phyloP scores from a whole-genome alignment of 768 basidiomycete species.

The Symmetrospora coprosmae region DNA sequence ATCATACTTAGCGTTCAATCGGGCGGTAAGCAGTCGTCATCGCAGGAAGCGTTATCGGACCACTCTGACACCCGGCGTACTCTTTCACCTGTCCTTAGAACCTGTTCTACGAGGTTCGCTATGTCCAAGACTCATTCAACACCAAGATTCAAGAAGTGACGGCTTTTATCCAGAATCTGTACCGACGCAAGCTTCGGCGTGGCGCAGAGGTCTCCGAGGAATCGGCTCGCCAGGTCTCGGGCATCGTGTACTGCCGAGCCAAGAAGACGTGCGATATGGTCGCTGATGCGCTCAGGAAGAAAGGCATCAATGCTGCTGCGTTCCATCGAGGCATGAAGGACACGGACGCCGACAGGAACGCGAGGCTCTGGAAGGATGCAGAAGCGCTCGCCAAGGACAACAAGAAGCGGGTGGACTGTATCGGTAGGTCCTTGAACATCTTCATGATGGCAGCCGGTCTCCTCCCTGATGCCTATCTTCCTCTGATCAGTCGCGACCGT shows the following conservation, averaged over 20 bases:
- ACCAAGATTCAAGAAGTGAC: constrained; percentile 53
- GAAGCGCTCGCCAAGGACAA: background rate
- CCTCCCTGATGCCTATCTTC: background rate
- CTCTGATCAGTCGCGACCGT: constrained; percentile 16
- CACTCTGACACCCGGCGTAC: background rate
- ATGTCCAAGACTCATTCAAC: constrained; percentile 28
- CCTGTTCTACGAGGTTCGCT: constrained; percentile 60
- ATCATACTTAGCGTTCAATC: constrained; percentile 53
- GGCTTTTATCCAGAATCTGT: constrained; percentile 53
- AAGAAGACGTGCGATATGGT: constrained; percentile 55
- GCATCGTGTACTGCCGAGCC: constrained; percentile 50
- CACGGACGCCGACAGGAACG: constrained; percentile 10
- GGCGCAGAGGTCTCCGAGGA: constrained; percentile 38
- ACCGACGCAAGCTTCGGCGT: constrained; percentile 39
- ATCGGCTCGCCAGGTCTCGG: constrained; percentile 56
- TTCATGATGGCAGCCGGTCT: background rate
- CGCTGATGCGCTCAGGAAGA: constrained; percentile 49
- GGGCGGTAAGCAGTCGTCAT: constrained; percentile 37
- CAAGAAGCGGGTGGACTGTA: constrained; percentile 15
- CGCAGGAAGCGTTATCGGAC: background rate
- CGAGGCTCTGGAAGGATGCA: background rate
- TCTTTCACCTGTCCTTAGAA: no score
- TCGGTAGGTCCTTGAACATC: background rate
- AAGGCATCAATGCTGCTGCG: constrained; percentile 46
- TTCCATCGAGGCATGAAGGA: constrained; percentile 59